Conservation (phyloP, 1,139 yeast genomes). For the Pichia sp. region DNA sequence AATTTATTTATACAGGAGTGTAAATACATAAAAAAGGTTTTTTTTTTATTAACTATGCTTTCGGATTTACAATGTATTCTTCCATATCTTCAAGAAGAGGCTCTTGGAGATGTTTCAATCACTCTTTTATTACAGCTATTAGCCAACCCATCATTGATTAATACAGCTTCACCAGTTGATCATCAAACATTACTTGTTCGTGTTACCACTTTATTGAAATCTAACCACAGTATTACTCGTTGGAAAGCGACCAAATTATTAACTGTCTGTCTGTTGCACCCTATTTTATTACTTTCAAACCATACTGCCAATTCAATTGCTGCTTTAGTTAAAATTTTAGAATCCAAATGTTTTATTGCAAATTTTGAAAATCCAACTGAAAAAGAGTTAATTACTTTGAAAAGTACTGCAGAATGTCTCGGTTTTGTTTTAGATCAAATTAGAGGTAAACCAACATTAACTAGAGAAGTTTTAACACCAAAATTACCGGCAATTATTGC, state of each 20-base stretch:
- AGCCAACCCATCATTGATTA: constrained; percentile 22
- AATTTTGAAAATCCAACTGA: constrained; percentile 32
- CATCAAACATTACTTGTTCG: constrained; percentile 52
- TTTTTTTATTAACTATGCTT: no score
- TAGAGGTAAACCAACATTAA: constrained; percentile 75
- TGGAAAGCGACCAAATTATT: constrained; percentile 63
- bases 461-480: constrained; percentile 82
- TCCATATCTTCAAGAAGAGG: constrained; percentile 22
- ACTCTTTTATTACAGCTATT: constrained; percentile 18
- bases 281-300: constrained; percentile 43
- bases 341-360: constrained; percentile 41
- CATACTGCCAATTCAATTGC: constrained; percentile 58
- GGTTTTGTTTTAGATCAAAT: constrained; percentile 47
- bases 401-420: constrained; percentile 42
- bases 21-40: no score
- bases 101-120: constrained; percentile 14
- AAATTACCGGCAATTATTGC: constrained; percentile 60
- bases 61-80: constrained; percentile 14
- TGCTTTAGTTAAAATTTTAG: constrained; percentile 50
- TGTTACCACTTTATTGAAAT: constrained; percentile 46
- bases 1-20: no score
- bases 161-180: constrained; percentile 39
- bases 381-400: constrained; percentile 25
- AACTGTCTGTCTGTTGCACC: constrained; percentile 45
- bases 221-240: constrained; percentile 42